Conservation (phyloP, 495 filamentous ascomycete species). For the Podospora conica region DNA sequence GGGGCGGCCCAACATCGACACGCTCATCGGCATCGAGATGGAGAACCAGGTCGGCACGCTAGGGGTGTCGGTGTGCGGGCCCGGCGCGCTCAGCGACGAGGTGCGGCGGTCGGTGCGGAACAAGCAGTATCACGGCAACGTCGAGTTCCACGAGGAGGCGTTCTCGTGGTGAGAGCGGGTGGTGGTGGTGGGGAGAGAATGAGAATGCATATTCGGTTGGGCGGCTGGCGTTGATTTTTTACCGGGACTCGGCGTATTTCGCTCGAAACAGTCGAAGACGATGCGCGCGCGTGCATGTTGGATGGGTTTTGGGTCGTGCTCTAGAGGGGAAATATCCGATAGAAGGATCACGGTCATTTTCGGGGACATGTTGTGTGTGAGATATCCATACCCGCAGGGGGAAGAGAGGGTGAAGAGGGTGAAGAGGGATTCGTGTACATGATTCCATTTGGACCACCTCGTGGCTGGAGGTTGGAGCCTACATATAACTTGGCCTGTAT, state of each 20-base stretch:
- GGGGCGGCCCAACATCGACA: conserved; percentile 54
- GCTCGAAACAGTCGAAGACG: neutral
- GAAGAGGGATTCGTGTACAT: conserved; percentile 1
- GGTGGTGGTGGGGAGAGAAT: neutral
- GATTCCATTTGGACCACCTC: conserved; percentile 1
- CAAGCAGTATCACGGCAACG: conserved; percentile 55
- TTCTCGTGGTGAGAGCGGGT: conserved; percentile 68
- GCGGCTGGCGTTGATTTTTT: neutral
- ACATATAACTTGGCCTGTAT: neutral
- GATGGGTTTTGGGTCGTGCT: neutral
- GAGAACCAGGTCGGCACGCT: conserved; percentile 71
- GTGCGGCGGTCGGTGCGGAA: conserved; percentile 67
- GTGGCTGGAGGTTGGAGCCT: conserved; percentile 2
- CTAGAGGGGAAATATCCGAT: neutral
- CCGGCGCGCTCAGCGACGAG: conserved; percentile 82
- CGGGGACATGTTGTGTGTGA: neutral
- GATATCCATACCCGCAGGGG: neutral
- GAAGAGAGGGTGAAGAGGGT: neutral
- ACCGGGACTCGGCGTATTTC: neutral
- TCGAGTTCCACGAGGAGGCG: conserved; percentile 93
- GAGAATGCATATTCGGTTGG: neutral
- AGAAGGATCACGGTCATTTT: neutral
- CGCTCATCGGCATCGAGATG: conserved; percentile 72
- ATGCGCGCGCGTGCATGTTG: neutral
- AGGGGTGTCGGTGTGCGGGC: conserved; percentile 83